Conservation (phyloP, 75 land plant species). For the Pinus albicaulis region DNA sequence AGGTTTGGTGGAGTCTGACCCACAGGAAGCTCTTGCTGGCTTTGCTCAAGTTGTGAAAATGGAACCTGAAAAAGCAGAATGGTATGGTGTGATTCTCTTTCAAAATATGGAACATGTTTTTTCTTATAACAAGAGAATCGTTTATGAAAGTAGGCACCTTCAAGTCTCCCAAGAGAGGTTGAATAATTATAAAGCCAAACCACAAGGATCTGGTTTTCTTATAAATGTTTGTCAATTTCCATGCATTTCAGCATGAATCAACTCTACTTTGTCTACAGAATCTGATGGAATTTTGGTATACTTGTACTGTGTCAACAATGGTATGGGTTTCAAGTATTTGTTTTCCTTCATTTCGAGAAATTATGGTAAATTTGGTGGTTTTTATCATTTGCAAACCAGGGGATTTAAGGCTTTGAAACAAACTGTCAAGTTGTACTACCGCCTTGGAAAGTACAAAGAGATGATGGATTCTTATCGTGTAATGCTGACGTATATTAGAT, state of each 20-base stretch:
- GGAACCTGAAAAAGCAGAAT: slow-evolving; percentile 98
- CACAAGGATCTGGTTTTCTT: neutral
- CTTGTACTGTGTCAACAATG: neutral
- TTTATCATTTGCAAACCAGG: slow-evolving; percentile 42
- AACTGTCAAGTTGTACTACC: slow-evolving; percentile 94
- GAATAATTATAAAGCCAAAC: neutral
- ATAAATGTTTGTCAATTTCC: slow-evolving; percentile 5
- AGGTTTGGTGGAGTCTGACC: slow-evolving; percentile 94
- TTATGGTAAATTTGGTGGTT: neutral
- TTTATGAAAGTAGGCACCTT: neutral
- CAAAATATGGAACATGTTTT: neutral
- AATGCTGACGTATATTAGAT: slow-evolving; percentile 96
- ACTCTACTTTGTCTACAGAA: neutral
- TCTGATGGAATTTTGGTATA: neutral
- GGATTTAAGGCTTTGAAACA: slow-evolving; percentile 98
- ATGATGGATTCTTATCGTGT: slow-evolving; percentile 97
- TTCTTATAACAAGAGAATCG: neutral
- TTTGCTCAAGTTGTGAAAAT: slow-evolving; percentile 94
- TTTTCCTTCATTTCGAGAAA: neutral
- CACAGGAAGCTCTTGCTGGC: slow-evolving; percentile 86
- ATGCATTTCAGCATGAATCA: neutral
- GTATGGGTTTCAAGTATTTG: neutral
- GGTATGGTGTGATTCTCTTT: slow-evolving; percentile 39
- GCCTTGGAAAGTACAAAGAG: slow-evolving; percentile 77
- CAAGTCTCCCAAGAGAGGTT: neutral